These are phyloP conservation scores for Byssoonygena ceratinophila DNA, from an alignment of 2,329 filamentous ascomycete genomes.

Conservation along the genomic window DNA sequence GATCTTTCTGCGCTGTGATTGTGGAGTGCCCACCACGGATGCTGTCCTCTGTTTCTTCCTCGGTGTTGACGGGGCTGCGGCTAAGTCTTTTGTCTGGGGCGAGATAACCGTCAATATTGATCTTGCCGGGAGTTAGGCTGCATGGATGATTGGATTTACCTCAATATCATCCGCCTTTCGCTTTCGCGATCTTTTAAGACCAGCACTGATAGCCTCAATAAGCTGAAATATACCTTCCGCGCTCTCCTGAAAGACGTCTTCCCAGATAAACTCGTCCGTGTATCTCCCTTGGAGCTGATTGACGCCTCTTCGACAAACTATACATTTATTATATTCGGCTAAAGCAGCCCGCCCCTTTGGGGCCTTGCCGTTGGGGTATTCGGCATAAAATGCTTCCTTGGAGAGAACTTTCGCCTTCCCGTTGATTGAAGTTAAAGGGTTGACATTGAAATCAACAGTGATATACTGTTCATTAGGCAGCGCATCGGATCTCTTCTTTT, in stretches of 20 bases:
- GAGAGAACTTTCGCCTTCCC: slow-evolving; percentile 78
- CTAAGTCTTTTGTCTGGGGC: slow-evolving; percentile 23
- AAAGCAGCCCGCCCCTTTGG: slow-evolving; percentile 51
- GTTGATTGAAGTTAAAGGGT: slow-evolving; percentile 79
- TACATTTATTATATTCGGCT: slow-evolving; percentile 70
- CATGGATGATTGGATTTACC: slow-evolving; percentile 23
- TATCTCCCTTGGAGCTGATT: slow-evolving; percentile 83
- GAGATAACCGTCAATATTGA: slow-evolving; percentile 18
- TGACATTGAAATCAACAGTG: slow-evolving; percentile 75
- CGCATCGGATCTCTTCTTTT: slow-evolving; percentile 71
- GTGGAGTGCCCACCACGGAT: slow-evolving; percentile 35
- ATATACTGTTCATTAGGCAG: slow-evolving; percentile 86
- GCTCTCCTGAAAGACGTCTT: slow-evolving; percentile 63
- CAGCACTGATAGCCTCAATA: slow-evolving; percentile 53
- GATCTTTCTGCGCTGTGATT: slow-evolving; percentile 33
- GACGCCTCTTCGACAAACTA: slow-evolving; percentile 80
- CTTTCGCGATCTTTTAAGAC: slow-evolving; percentile 57
- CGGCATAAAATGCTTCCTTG: slow-evolving; percentile 52
- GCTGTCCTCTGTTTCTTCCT: slow-evolving; percentile 47
- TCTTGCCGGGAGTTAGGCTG: neutral
- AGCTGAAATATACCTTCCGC: slow-evolving; percentile 56
- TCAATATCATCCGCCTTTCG: slow-evolving; percentile 32
- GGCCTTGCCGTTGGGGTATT: slow-evolving; percentile 64
- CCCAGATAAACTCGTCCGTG: slow-evolving; percentile 86
- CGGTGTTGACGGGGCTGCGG: slow-evolving; percentile 40